These are phyloP conservation scores for Apophysomyces ossiformis DNA, from an alignment of 371 early-diverging fungal genomes.

Conservation along the genomic window DNA sequence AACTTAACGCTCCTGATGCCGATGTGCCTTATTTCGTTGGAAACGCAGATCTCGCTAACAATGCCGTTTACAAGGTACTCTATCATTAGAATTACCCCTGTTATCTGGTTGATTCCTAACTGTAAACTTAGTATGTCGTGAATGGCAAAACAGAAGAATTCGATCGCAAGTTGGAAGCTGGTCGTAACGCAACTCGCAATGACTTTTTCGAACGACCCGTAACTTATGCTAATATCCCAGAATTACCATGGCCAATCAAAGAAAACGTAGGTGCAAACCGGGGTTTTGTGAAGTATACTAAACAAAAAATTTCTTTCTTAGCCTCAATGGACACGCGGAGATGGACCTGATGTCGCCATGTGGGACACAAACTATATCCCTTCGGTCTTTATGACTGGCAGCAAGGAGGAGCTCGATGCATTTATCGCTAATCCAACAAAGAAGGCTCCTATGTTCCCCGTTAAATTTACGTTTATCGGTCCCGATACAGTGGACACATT, in stretches of 20 bases:
- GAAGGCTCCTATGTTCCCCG: conserved; percentile 12
- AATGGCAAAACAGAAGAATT: conserved; percentile 52
- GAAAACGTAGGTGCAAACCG: conserved; percentile 25
- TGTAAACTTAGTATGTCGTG: conserved; percentile 43
- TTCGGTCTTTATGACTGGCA: conserved; percentile 46
- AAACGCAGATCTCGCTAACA: conserved; percentile 38
- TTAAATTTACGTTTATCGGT: conserved; percentile 49
- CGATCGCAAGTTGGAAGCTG: conserved; percentile 43
- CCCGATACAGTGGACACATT: conserved; percentile 47
- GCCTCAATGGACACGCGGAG: conserved; percentile 57
- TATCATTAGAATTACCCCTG: background rate
- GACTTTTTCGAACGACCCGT: conserved; percentile 54
- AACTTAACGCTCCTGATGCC: conserved; percentile 45
- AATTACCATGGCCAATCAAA: conserved; percentile 55
- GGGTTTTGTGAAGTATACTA: background rate
- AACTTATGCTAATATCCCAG: conserved; percentile 59
- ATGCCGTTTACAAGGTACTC: conserved; percentile 46
- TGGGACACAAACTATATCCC: conserved; percentile 61
- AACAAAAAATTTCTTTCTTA: conserved; percentile 20
- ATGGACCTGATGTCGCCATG: conserved; percentile 38
- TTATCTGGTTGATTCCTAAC: background rate
- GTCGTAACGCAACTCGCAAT: conserved; percentile 43
- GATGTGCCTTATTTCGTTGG: conserved; percentile 54
- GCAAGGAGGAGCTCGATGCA: conserved; percentile 28
- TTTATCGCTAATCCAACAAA: conserved; percentile 8